These are phyloP conservation scores for Oryza officinalis DNA, from an alignment of 176 grass and related monocot species.

Conservation along the genomic window DNA sequence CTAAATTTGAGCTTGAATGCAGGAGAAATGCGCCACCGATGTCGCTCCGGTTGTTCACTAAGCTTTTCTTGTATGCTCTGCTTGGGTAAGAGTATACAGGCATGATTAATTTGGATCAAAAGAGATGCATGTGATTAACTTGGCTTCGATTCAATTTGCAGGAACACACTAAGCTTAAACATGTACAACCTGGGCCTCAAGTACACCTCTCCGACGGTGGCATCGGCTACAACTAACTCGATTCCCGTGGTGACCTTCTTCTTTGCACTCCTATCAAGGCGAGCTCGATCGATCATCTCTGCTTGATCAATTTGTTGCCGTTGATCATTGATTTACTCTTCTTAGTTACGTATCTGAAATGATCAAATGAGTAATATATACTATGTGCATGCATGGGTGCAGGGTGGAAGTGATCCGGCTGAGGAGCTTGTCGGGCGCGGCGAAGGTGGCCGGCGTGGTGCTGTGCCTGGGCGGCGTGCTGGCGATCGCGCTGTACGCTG, in stretches of 20 bases:
- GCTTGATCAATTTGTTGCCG: background rate
- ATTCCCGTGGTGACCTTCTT: slow-evolving; percentile 66
- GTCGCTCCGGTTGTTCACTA: slow-evolving; percentile 24
- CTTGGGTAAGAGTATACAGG: slow-evolving; percentile 32
- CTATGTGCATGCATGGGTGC: background rate
- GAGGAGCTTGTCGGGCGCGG: slow-evolving; percentile 25
- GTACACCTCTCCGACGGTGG: slow-evolving; percentile 51
- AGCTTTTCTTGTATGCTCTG: slow-evolving; percentile 63
- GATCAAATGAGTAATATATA: too few relatives aligned
- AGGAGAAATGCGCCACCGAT: slow-evolving; percentile 41
- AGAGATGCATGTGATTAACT: background rate
- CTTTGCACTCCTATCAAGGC: slow-evolving; percentile 55
- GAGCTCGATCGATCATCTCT: background rate
- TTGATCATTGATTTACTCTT: too few relatives aligned
- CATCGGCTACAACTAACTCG: slow-evolving; percentile 40
- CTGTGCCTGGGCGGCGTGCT: slow-evolving; percentile 43
- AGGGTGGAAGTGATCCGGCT: slow-evolving; percentile 37
- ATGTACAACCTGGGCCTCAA: slow-evolving; percentile 38
- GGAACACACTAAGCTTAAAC: background rate
- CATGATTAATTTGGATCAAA: background rate
- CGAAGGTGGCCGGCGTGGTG: slow-evolving; percentile 6
- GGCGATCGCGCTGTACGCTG: slow-evolving; percentile 39
- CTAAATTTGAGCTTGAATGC: background rate
- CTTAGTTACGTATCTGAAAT: too few relatives aligned
- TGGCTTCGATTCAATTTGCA: background rate